Percentiles rank a stretch among this genome's conserved stretches.
Evolutionary conservation across 345 rosid species (phyloP).

Genomic region (Eutrema japonicum): DNA sequence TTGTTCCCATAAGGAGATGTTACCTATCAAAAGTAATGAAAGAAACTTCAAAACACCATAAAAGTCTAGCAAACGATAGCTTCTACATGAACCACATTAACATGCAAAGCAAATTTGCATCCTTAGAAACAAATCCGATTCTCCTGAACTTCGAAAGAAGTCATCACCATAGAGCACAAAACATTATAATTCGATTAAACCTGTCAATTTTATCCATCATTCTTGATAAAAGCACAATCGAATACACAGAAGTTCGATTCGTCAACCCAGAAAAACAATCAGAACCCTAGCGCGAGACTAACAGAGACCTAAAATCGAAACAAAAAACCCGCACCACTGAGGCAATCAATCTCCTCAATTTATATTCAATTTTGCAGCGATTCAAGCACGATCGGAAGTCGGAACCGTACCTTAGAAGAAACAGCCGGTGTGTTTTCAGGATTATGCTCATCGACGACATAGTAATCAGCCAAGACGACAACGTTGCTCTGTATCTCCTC

Average conservation of each 20-base stretch:
- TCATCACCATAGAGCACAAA: slow-evolving; percentile 17
- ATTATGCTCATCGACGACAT: slow-evolving; percentile 65
- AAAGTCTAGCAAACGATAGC: background rate
- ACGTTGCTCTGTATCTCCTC: slow-evolving; percentile 90
- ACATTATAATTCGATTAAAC: background rate
- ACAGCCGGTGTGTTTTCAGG: slow-evolving; percentile 52
- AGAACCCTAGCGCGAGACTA: slow-evolving; percentile 17
- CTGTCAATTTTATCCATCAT: background rate
- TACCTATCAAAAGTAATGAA: slow-evolving; percentile 50
- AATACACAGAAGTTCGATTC: slow-evolving; percentile 5
- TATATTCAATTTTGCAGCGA: background rate
- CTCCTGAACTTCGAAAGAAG: background rate
- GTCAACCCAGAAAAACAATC: background rate
- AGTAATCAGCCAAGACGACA: slow-evolving; percentile 79
- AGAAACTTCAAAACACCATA: background rate
- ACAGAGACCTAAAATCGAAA: background rate
- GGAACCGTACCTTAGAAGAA: slow-evolving; percentile 58
- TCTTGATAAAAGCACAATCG: background rate
- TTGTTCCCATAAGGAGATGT: slow-evolving; percentile 83
- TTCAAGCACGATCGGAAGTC: slow-evolving; percentile 19
- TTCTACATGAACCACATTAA: background rate
- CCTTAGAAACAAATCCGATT: background rate
- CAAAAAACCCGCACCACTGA: slow-evolving; percentile 3
- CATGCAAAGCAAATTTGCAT: slow-evolving; percentile 18
- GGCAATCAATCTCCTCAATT: slow-evolving; percentile 5